These are phyloP conservation scores for Aegilops sharonensis DNA, from an alignment of 176 grass and related monocot genomes.

Conservation along the genomic window DNA sequence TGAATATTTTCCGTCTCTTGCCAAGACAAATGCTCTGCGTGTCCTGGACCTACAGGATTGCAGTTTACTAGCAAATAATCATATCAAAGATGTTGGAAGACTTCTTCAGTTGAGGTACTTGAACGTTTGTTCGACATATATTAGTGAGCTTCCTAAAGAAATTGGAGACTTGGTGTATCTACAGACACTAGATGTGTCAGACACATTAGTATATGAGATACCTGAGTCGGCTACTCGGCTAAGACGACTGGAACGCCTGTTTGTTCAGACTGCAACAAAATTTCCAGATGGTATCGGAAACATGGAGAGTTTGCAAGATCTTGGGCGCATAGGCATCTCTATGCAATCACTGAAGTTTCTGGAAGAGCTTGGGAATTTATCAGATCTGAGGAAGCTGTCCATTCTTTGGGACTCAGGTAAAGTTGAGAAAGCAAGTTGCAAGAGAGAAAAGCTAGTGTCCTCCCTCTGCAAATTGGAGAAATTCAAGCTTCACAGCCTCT, in stretches of 20 bases:
- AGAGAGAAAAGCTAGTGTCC: not conserved
- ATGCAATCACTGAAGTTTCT: not conserved
- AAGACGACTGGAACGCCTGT: not conserved
- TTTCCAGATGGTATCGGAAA: not conserved
- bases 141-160: not conserved
- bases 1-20: not conserved
- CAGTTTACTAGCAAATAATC: no score
- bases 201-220: not conserved
- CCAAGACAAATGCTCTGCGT: not conserved
- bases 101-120: constrained; percentile 18
- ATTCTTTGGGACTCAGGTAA: not conserved
- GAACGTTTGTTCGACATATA: not conserved
- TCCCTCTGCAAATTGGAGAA: not conserved
- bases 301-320: not conserved
- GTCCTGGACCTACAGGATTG: not conserved
- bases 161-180: constrained; percentile 9
- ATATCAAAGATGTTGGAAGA: not conserved
- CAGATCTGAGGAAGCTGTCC: not conserved
- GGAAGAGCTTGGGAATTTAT: not conserved
- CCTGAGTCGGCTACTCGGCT: not conserved
- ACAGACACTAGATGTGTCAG: not conserved
- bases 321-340: not conserved
- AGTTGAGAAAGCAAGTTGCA: not conserved
- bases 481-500: not conserved
- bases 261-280: not conserved